Conservation (phyloP, 2,329 filamentous ascomycete species). For the Fusarium setosum region DNA sequence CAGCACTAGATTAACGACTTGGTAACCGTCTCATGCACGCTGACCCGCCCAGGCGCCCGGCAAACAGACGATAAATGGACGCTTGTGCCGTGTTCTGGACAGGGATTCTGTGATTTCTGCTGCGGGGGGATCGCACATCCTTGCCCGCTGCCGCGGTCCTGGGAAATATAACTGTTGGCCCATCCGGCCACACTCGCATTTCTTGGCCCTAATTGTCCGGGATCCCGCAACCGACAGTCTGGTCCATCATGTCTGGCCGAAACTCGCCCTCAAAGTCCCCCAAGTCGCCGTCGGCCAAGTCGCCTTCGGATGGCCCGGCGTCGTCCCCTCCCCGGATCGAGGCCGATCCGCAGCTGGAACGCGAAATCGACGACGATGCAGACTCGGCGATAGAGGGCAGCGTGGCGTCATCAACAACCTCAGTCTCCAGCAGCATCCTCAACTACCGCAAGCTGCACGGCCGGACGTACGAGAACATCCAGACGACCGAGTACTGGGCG, state of each 20-base stretch:
- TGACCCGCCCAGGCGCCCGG: not conserved
- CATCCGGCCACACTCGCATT: no score
- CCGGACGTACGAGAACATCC: conserved; percentile 30
- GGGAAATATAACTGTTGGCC: no score
- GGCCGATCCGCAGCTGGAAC: not conserved
- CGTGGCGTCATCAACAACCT: conserved; percentile 14
- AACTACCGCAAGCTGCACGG: conserved; percentile 29
- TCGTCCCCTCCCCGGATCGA: not conserved
- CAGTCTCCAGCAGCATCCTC: conserved; percentile 30
- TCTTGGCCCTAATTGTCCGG: no score
- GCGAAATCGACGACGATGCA: not conserved
- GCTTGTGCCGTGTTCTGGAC: not conserved
- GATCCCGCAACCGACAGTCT: no score
- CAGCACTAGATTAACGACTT: not conserved
- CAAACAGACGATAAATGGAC: not conserved
- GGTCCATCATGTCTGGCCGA: conserved; percentile 16
- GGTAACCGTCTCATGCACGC: not conserved
- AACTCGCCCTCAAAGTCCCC: conserved; percentile 1
- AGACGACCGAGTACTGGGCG: conserved; percentile 38
- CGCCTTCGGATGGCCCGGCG: no score
- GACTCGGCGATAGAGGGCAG: conserved; percentile 10
- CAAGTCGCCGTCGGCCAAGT: not conserved
- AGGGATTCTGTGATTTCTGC: not conserved
- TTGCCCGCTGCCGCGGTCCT: no score
- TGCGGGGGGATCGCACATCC: no score